These are phyloP conservation scores for Penicillium sp. DNA, from an alignment of 2,329 filamentous ascomycete genomes.

Conservation along the genomic window DNA sequence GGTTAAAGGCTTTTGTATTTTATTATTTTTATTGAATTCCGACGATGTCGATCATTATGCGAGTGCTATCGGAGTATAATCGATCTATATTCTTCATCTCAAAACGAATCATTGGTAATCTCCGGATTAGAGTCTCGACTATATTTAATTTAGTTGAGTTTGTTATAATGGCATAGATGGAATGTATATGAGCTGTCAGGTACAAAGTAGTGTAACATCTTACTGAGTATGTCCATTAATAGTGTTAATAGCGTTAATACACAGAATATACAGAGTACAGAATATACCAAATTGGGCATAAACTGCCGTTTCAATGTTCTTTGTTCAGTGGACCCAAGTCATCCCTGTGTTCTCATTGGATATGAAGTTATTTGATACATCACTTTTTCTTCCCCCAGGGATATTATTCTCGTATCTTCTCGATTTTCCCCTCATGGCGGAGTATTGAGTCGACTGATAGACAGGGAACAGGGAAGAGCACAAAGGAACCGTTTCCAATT, in stretches of 20 bases:
- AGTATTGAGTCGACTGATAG: not conserved
- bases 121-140: not conserved
- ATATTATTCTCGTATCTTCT: not conserved
- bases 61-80: not conserved
- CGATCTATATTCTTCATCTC: not conserved
- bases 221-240: too few species aligned
- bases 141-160: not conserved
- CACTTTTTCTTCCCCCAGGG: not conserved
- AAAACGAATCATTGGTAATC: not conserved
- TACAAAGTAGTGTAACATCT: not conserved
- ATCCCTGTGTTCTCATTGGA: not conserved
- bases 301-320: not conserved
- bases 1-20: not conserved
- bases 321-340: slow-evolving; percentile 2
- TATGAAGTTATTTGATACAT: not conserved
- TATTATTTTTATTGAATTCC: not conserved
- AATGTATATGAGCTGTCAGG: not conserved
- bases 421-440: not conserved
- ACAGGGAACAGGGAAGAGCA: not conserved
- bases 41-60: not conserved
- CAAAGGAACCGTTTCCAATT: not conserved
- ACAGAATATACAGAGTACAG: too few species aligned
- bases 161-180: not conserved
- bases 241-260: not conserved
- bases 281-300: not conserved